Percentiles rank a stretch among this genome's conserved stretches.
These are phyloP conservation scores for Lindgomyces ingoldianus DNA, from an alignment of 495 filamentous ascomycete species.

Conservation along the genomic window DNA sequence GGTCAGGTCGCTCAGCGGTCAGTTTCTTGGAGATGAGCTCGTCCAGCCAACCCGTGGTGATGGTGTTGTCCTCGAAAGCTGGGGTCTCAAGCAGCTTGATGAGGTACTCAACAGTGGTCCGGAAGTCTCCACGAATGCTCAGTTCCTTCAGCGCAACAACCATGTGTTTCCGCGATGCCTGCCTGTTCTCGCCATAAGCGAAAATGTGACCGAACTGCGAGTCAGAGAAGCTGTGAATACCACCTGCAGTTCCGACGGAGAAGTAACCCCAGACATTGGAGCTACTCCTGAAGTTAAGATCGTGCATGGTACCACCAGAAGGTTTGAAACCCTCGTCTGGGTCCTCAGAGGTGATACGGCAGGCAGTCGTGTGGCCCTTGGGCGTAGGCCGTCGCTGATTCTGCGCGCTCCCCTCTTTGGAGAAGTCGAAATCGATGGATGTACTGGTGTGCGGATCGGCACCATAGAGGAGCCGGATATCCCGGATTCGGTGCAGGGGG, in stretches of 20 bases:
- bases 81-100: constrained; percentile 99
- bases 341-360: constrained; percentile 99
- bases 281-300: constrained; percentile 96
- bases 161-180: constrained; percentile 98
- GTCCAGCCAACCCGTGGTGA: constrained; percentile 98
- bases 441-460: constrained; percentile 84
- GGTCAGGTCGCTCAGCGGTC: constrained; percentile 93
- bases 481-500: constrained; percentile 89
- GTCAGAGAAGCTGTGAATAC: constrained; percentile 99
- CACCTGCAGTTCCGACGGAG: constrained; percentile 92
- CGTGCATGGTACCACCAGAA: constrained; percentile 97
- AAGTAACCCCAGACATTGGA: constrained; percentile 99
- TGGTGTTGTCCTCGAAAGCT: constrained; percentile 98
- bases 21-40: constrained; percentile 97
- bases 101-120: constrained; percentile 97
- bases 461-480: constrained; percentile 94
- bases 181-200: constrained; percentile 95
- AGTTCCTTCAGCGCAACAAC: constrained; percentile 97
- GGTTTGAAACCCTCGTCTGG: constrained; percentile 99
- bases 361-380: constrained; percentile 96
- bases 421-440: constrained; percentile 96
- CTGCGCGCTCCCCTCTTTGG: constrained; percentile 76
- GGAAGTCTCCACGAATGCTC: constrained; percentile 98
- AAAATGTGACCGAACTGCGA: constrained; percentile 99
- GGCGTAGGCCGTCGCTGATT: constrained; percentile 86